phyloP scores from a whole-genome alignment of 2,329 filamentous ascomycete genomes.

The Cordyceps tenuipes region DNA sequence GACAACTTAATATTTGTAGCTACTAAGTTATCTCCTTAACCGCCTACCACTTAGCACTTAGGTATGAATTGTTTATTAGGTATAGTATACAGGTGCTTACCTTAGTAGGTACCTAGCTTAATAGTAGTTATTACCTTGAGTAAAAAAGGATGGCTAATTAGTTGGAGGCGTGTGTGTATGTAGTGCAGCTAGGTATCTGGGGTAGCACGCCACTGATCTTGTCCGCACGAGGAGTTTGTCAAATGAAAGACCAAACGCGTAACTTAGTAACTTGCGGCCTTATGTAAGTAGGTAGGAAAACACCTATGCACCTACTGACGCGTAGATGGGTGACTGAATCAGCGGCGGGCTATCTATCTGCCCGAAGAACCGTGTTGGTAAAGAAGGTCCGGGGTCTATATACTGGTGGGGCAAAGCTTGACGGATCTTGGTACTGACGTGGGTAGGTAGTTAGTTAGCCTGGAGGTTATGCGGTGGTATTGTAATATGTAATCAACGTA shows the following conservation, averaged over 20 bases:
- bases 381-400: not conserved
- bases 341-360: not conserved
- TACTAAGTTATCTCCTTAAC: too few relatives aligned
- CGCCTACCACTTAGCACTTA: too few relatives aligned
- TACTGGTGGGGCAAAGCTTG: not conserved
- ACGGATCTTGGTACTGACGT: not conserved
- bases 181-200: not conserved
- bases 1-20: too few relatives aligned
- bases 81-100: too few relatives aligned
- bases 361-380: too few relatives aligned
- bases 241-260: not conserved
- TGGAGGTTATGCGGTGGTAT: too few relatives aligned
- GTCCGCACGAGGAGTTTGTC: not conserved
- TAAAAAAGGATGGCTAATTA: too few relatives aligned
- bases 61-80: too few relatives aligned
- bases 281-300: not conserved
- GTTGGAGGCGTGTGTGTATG: not conserved
- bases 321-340: too few relatives aligned
- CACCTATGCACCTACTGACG: too few relatives aligned
- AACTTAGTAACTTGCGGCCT: not conserved
- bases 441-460: not conserved
- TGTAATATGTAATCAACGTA: slow-evolving; percentile 1
- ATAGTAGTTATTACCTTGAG: not conserved
- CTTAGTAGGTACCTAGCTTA: too few relatives aligned
- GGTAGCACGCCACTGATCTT: not conserved